Conservation (phyloP, 1,284 basidiomycete genomes). For the Spongiforma sp. region DNA sequence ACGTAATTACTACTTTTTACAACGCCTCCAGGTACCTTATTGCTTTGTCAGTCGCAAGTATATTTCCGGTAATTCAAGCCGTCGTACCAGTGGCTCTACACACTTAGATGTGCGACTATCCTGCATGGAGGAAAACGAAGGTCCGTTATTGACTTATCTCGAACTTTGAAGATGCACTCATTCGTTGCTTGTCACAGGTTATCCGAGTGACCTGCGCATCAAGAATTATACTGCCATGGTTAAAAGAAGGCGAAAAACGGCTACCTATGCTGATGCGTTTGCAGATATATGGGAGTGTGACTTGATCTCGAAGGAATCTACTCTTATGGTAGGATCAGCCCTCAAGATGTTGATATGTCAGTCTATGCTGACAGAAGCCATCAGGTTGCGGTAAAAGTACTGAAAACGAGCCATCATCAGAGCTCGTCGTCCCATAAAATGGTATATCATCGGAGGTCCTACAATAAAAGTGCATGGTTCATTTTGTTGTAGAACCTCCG, state of each 20-base stretch:
- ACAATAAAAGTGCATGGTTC: too few species aligned
- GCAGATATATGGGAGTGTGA: slow-evolving; percentile 37
- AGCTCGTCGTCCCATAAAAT: neutral
- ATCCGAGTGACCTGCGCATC: slow-evolving; percentile 16
- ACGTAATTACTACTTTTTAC: too few species aligned
- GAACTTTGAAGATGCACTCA: slow-evolving; percentile 1
- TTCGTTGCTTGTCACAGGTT: slow-evolving; percentile 6
- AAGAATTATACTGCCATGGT: slow-evolving; percentile 8
- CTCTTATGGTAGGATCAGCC: slow-evolving; percentile 12
- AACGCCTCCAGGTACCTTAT: neutral
- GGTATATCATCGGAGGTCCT: too few species aligned
- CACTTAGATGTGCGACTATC: slow-evolving; percentile 12
- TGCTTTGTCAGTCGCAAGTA: too few species aligned
- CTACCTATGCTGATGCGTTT: slow-evolving; percentile 19
- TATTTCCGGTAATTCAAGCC: too few species aligned
- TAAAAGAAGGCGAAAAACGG: slow-evolving; percentile 15
- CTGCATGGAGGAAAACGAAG: slow-evolving; percentile 12
- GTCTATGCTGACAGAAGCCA: neutral
- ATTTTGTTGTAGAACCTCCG: slow-evolving; percentile 24
- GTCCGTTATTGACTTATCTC: slow-evolving; percentile 13
- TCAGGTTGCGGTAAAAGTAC: slow-evolving; percentile 32
- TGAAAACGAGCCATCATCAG: slow-evolving; percentile 21
- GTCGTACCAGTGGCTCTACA: slow-evolving; percentile 16
- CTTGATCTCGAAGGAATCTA: slow-evolving; percentile 10
- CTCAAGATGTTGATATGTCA: neutral